A percentile compares a stretch with the other conserved stretches of the same genome.
These are phyloP conservation scores for Torrubiella hemipterigena DNA, from an alignment of 2,329 filamentous ascomycete species.

Conservation along the genomic window DNA sequence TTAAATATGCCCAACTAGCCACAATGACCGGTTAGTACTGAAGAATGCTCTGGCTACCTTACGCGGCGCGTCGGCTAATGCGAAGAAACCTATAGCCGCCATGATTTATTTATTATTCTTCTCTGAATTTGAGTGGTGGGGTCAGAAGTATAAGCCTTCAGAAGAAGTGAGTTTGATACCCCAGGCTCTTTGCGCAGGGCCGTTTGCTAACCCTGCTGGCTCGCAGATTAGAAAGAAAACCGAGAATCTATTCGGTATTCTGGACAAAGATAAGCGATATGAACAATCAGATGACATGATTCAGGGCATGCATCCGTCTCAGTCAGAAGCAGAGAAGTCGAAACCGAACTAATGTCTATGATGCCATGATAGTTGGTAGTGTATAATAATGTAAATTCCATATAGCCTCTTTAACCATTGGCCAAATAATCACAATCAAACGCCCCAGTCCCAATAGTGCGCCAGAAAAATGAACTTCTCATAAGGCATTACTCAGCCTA, in stretches of 20 bases:
- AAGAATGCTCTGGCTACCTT: conserved; percentile 8
- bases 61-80: background rate
- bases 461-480: conserved; percentile 14
- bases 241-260: conserved; percentile 24
- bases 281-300: conserved; percentile 27
- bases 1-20: conserved; percentile 52
- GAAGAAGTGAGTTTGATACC: conserved; percentile 21
- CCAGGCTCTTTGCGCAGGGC: background rate
- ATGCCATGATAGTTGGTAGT: conserved; percentile 13
- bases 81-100: conserved; percentile 15
- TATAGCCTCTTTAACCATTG: too few relatives aligned
- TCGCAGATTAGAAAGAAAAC: conserved; percentile 22
- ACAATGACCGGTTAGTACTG: conserved; percentile 46
- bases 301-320: conserved; percentile 12
- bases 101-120: conserved; percentile 27
- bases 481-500: too few relatives aligned
- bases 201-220: background rate
- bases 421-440: too few relatives aligned
- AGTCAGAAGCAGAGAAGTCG: conserved; percentile 14
- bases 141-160: conserved; percentile 27
- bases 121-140: conserved; percentile 31
- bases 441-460: conserved; percentile 10
- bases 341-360: conserved; percentile 14
- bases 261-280: conserved; percentile 29
- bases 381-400: conserved; percentile 11